Base-by-base conservation (phyloP, 495 filamentous ascomycete genomes). In the Talaromyces borbonicus region DNA sequence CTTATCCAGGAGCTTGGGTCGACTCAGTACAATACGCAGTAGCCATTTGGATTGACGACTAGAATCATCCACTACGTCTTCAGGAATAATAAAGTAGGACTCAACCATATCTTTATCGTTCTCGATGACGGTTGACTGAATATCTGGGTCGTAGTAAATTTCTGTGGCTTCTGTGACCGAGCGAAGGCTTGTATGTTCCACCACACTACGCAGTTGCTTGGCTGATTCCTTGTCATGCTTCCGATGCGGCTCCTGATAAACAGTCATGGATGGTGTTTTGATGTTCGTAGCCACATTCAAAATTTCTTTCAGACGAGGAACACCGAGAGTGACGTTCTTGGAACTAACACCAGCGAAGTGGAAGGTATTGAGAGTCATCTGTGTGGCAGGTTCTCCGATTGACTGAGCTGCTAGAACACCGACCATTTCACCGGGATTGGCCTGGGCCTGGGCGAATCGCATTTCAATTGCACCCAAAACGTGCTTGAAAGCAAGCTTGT, bases 301-400 rank as follows among this genome's bases (percentile, higher is more conserved):
- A 78, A 99, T 97, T 67, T 99, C 92, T 78, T 99, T 99, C 15
- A 99, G 74, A 78, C 92, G 90, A 38, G 92, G 92, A 19, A 99
- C 92, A 85, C 92, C 92, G 43, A 97, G 84, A 18, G 92, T 99
- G 40, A 97, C 88, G 74, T 97, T 99, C 81, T 99, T 99, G 18
- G 92, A 95, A 1, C 93, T 93, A 33, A 98, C 88, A 93, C 92
- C 92, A 63, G 92, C 88, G 67, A 99, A 97, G 76, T 99, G 92
- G 81, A 99, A 99, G 22, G 92, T 99, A 66, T 99, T 99, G 38
- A 99, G 65, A 0, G 92, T 99, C 92, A 99, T 99, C 69, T 99
- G 92, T 1, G 92, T 99, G 35, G 92, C 92, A 15, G 92, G 92
- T 62, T 99, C 92, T 71, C 92, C 92, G 63, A 99, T 97, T 20